These are phyloP conservation scores for Karstenula rhodostoma DNA, from an alignment of 2,329 filamentous ascomycete species.

Conservation along the genomic window DNA sequence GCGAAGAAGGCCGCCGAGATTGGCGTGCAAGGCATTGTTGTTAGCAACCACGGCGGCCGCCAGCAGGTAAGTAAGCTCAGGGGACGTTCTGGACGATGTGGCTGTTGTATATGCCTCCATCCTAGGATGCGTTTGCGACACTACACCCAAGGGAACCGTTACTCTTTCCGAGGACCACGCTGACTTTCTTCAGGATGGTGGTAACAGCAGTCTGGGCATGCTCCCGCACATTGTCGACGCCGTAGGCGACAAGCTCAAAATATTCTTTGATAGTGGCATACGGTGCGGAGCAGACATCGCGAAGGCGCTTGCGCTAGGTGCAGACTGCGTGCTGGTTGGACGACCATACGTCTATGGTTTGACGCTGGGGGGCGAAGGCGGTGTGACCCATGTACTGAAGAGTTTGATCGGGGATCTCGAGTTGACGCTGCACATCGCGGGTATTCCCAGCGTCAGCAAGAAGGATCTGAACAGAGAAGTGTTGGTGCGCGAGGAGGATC, in stretches of 20 bases:
- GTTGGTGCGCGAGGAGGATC: constrained; percentile 20
- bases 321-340: constrained; percentile 65
- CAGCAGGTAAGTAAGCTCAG: constrained; percentile 46
- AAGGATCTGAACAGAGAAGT: constrained; percentile 30
- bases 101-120: too few species aligned
- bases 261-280: constrained; percentile 62
- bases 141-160: too few species aligned
- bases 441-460: constrained; percentile 30
- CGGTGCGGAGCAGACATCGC: constrained; percentile 59
- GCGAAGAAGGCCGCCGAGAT: constrained; percentile 54
- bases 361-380: constrained; percentile 62
- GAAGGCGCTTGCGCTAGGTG: constrained; percentile 63
- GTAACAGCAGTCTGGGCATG: constrained; percentile 60
- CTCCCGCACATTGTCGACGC: constrained; percentile 67
- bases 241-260: constrained; percentile 33
- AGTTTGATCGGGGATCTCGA: constrained; percentile 27
- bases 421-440: constrained; percentile 35
- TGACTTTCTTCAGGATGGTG: constrained; percentile 51
- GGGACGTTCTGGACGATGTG: neutral
- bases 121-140: too few species aligned
- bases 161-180: neutral
- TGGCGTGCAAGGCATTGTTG: constrained; percentile 60
- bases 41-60: constrained; percentile 63
- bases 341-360: constrained; percentile 67
- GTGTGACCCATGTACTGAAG: constrained; percentile 54